phyloP scores from a whole-genome alignment of 23 red algal genomes.

The Gracilaria vermiculophylla region DNA sequence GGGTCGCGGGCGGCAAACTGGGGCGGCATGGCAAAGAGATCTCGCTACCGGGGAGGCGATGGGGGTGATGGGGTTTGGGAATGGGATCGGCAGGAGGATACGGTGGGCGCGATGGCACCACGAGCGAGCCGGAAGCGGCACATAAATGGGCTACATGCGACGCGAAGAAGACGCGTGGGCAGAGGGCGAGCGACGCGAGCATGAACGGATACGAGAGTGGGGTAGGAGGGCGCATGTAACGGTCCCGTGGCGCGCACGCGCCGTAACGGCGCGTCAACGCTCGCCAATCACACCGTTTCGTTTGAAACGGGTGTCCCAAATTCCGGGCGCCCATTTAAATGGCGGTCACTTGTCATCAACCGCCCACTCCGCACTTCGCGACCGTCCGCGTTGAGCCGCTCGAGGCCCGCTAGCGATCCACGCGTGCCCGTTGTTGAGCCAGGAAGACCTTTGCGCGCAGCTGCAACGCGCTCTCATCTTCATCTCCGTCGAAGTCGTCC shows the following conservation, averaged over 20 bases:
- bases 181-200: background rate
- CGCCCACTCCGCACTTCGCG: background rate
- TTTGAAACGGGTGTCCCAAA: slow-evolving; percentile 21
- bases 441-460: slow-evolving; percentile 7
- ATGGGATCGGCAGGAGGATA: background rate
- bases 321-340: background rate
- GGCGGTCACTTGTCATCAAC: slow-evolving; percentile 14
- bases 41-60: no score
- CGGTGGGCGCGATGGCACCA: background rate
- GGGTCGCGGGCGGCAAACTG: background rate
- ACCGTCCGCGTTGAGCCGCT: background rate
- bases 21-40: background rate
- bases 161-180: slow-evolving; percentile 5
- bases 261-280: slow-evolving; percentile 20
- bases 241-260: slow-evolving; percentile 11
- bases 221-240: background rate
- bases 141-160: slow-evolving; percentile 19
- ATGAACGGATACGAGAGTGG: slow-evolving; percentile 31
- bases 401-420: background rate
- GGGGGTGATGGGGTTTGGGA: background rate
- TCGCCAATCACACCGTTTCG: slow-evolving; percentile 15
- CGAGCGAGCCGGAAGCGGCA: background rate
- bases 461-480: background rate
- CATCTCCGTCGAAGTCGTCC: background rate
- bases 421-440: slow-evolving; percentile 6